Evolutionary conservation across 2,329 filamentous ascomycete genomes (phyloP).

Genomic region (Arthrobotrys pseudoclavata): DNA sequence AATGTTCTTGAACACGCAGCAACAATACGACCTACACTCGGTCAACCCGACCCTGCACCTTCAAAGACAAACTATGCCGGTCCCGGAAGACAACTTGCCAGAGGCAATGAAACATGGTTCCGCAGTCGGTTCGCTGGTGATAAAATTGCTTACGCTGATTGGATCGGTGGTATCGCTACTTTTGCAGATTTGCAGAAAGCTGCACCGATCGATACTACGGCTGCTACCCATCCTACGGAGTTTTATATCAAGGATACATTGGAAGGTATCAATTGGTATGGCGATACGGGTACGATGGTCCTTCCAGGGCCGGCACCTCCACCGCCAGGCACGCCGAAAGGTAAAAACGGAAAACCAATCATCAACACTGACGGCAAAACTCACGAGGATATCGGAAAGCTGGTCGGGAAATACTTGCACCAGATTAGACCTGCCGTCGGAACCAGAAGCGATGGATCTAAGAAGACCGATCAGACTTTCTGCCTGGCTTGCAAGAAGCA

Average conservation of each 20-base stretch:
- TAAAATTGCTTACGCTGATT: slow-evolving; percentile 17
- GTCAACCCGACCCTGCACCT: slow-evolving; percentile 17
- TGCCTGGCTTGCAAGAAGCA: slow-evolving; percentile 22
- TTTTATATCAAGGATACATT: slow-evolving; percentile 47
- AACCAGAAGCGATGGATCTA: background rate
- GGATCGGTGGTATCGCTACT: slow-evolving; percentile 14
- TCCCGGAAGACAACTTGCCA: slow-evolving; percentile 21
- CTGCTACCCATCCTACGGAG: slow-evolving; percentile 21
- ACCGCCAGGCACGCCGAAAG: background rate
- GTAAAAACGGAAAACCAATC: background rate
- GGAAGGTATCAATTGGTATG: slow-evolving; percentile 41
- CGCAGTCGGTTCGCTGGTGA: slow-evolving; percentile 21
- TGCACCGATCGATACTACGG: slow-evolving; percentile 24
- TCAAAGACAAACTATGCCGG: slow-evolving; percentile 16
- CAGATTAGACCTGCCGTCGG: background rate
- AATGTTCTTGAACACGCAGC: slow-evolving; percentile 22
- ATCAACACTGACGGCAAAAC: background rate
- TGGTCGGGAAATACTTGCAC: slow-evolving; percentile 4
- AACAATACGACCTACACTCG: background rate
- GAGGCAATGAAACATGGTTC: slow-evolving; percentile 47
- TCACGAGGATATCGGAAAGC: background rate
- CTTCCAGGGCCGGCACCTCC: background rate
- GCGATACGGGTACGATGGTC: slow-evolving; percentile 34
- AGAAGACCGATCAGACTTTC: slow-evolving; percentile 10
- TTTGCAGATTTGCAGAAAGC: slow-evolving; percentile 3